Evolutionary conservation across 768 basidiomycete species (phyloP).

Genomic region (Lactarius hengduanensis): DNA sequence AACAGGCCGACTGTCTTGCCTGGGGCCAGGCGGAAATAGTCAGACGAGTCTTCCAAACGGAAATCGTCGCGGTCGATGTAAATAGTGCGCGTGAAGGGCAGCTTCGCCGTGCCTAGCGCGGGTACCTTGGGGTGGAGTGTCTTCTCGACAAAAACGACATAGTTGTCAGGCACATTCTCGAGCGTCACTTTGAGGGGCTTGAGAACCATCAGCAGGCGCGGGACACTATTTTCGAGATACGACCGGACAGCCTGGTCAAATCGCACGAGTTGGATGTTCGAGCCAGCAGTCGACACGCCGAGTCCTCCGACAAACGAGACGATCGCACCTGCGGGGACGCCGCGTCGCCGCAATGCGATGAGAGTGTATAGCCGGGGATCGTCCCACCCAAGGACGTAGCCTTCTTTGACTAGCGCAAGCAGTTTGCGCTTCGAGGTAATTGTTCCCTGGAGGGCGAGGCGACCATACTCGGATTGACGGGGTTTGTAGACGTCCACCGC

Average conservation of each 20-base stretch:
- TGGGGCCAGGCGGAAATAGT: constrained; percentile 97
- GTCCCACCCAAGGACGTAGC: constrained; percentile 90
- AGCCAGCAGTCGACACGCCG: constrained; percentile 85
- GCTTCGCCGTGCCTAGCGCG: constrained; percentile 72
- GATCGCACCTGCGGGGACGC: constrained; percentile 96
- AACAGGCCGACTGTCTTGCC: constrained; percentile 97
- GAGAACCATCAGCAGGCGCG: constrained; percentile 89
- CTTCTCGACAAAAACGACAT: constrained; percentile 79
- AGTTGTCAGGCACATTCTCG: constrained; percentile 87
- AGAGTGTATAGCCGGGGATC: constrained; percentile 97
- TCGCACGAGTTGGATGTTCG: constrained; percentile 82
- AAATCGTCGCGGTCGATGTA: constrained; percentile 96
- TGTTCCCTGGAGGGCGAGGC: constrained; percentile 89
- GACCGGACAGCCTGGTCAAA: constrained; percentile 89
- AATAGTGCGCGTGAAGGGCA: constrained; percentile 85
- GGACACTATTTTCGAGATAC: constrained; percentile 85
- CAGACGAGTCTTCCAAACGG: constrained; percentile 83
- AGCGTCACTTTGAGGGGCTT: constrained; percentile 88
- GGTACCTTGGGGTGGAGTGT: constrained; percentile 93
- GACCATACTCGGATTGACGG: constrained; percentile 93
- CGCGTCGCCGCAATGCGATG: constrained; percentile 91
- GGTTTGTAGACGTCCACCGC: constrained; percentile 97
- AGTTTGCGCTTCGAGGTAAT: constrained; percentile 98
- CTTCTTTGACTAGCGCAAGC: constrained; percentile 78
- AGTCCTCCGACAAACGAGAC: constrained; percentile 88